phyloP scores from a whole-genome alignment of 2,329 filamentous ascomycete species.

The Aspergillus floridensis region DNA sequence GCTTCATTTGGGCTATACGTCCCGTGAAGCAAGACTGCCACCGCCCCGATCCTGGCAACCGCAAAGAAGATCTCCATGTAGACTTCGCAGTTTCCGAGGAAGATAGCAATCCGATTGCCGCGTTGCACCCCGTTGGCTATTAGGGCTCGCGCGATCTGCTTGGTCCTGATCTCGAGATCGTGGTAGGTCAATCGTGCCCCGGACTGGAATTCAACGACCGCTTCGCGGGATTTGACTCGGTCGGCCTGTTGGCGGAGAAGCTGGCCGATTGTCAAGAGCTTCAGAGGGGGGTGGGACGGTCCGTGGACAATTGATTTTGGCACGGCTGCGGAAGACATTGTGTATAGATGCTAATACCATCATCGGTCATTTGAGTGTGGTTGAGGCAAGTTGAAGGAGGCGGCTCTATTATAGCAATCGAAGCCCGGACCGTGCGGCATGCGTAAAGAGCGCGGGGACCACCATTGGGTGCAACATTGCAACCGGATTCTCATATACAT shows the following conservation, averaged over 20 bases:
- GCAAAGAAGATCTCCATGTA: conserved; percentile 65
- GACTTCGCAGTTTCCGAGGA: conserved; percentile 56
- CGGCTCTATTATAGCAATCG: too few species aligned
- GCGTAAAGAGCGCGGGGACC: too few species aligned
- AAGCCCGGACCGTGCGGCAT: too few species aligned
- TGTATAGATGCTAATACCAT: too few species aligned
- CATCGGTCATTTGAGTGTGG: too few species aligned
- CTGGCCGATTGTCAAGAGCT: neutral
- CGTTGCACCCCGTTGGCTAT: conserved; percentile 60
- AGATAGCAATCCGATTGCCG: conserved; percentile 66
- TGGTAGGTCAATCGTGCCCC: neutral
- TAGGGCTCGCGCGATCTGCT: conserved; percentile 31
- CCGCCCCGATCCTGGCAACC: conserved; percentile 58
- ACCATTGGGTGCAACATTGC: too few species aligned
- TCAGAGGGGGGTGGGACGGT: neutral
- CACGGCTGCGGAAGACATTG: too few species aligned
- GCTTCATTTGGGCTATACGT: conserved; percentile 56
- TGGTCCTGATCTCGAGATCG: neutral
- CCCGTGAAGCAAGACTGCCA: conserved; percentile 67
- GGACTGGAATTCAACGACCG: conserved; percentile 1
- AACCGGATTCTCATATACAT: too few species aligned
- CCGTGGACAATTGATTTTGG: neutral
- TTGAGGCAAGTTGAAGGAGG: too few species aligned
- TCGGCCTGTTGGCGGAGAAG: neutral
- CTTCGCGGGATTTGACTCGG: neutral